Evolutionary conservation across 345 rosid species (phyloP), one percentile per base, ranked within the genome.

Genomic region (Populus pruinosa): DNA sequence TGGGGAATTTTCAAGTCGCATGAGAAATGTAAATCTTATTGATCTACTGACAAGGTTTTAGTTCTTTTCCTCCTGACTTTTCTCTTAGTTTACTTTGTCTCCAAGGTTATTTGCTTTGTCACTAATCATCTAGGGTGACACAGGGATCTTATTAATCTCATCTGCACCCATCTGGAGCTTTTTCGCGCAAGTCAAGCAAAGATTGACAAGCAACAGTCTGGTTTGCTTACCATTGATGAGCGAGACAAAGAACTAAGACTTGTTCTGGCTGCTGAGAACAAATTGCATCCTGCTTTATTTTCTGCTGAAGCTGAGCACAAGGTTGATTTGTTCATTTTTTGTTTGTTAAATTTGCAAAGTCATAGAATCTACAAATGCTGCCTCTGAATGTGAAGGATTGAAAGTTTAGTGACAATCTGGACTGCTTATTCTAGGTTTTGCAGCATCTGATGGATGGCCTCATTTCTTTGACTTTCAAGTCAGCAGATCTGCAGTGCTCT

Each of bases 281-380:
- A 91, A 88, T 88, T 96, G 87, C 99, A 92, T 82, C 99, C 98
- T 73, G 99, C 98, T 77, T 83, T 96, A 75, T 96, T 91, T 86
- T 96, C 97, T 74, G 77, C 89, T 81, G 96, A 90, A 78, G 93
- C 98, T 27, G 98, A 94, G 88, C 98, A 96, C 82, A 94, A 91
- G 99, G 99, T 96, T 78, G 41, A 65, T 67, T 76, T 64, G 39
- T 47, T 79, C 73, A 36, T 80, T 73, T 77, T 76, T 80, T 77
- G 29, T 78, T 35, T 29, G 16, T 65, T 23, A 47, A 12, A 69
- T 74, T 41, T 66, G 41, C 27, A 5, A 35, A 70, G 41, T n/a
- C 35, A 64, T 29, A 21, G 35, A 47, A 74, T 49, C 13, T 64
- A 65, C 80, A 67, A 20, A 35, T 75, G 31, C 29, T 20, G 18